Conservation (phyloP, 2,329 filamentous ascomycete species). For the Colletotrichum siamense region DNA sequence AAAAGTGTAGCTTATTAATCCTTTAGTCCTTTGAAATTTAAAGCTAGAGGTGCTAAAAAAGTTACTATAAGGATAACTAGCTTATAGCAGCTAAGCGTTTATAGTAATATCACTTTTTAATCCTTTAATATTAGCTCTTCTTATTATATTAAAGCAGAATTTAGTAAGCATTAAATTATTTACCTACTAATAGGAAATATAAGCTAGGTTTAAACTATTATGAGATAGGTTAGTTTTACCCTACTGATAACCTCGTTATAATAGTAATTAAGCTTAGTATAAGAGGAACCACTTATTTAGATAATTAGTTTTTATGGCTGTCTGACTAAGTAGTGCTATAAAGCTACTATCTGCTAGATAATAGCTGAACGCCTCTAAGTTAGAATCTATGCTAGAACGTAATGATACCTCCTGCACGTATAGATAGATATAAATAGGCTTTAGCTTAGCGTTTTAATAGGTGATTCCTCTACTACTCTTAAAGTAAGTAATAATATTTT, state of each 20-base stretch:
- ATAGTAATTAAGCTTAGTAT: not conserved
- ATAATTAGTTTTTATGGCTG: not conserved
- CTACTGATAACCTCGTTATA: constrained; percentile 31
- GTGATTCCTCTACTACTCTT: constrained; percentile 7
- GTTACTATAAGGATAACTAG: constrained; percentile 34
- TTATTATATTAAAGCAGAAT: constrained; percentile 32
- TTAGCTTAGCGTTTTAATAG: constrained; percentile 2
- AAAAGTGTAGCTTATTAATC: not conserved
- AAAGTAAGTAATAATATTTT: not conserved
- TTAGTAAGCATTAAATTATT: constrained; percentile 41
- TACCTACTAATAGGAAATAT: constrained; percentile 35
- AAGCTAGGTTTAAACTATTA: constrained; percentile 32
- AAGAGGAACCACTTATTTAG: not conserved
- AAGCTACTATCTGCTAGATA: not conserved
- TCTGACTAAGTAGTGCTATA: not conserved
- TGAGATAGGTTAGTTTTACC: constrained; percentile 29
- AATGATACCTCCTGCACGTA: not conserved
- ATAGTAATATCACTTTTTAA: not conserved
- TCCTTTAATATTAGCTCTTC: constrained; percentile 26
- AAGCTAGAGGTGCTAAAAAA: constrained; percentile 48
- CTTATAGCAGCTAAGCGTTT: constrained; percentile 25
- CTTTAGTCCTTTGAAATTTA: constrained; percentile 45
- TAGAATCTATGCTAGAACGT: not conserved
- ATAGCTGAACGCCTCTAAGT: not conserved
- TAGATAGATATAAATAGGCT: not conserved